Base-by-base conservation (phyloP, 169 alveolate genomes). In the Plasmodium falciparum region DNA sequence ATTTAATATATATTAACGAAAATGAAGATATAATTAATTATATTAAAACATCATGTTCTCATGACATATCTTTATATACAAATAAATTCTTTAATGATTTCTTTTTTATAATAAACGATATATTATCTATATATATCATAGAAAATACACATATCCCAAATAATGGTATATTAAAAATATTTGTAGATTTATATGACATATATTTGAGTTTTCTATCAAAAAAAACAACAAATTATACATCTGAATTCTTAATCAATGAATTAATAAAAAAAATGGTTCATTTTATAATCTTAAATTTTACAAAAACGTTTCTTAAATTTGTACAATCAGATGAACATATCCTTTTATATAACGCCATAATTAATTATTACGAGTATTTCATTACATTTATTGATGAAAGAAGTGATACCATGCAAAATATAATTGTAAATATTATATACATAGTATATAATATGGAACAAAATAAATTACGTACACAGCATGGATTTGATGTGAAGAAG, bases 381-480 rank as follows among this genome's bases (percentile, higher is more conserved):
- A 80, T 80, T 0, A 22, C 90, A 1, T 80, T 80, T 11, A 69
- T 80, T n/a, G 90, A 80, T n/a, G 90, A 80, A 47, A 56, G n/a
- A 62, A 69, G 69, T 12, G 73, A 47, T n/a, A 20, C 49, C 2
- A 66, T 80, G 54, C 43, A 59, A 26, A 39, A 52, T 9, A 12
- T 76, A 12, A 11, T 76, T n/a, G 11, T 13, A 5, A 59, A 52
- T 9, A 17, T 71, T 9, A 26, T 71, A 8, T n/a, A 13, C 7
- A 73, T 15, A 12, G 33, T 56, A 3, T 26, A 13, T 26, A 33
- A 69, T 49, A 7, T 24, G 15, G 15, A 7, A 29, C 29, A 29
- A 1, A 56, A 1, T 1, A 73, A 26, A 0, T 5, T 45, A 4
- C 3, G 15, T 0, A 56, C 22, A 56, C 65, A 56, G 0, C 22